Evolutionary conservation across 129 eudicot genomes (phyloP).

Genomic region (Chrysanthemum makinoi): DNA sequence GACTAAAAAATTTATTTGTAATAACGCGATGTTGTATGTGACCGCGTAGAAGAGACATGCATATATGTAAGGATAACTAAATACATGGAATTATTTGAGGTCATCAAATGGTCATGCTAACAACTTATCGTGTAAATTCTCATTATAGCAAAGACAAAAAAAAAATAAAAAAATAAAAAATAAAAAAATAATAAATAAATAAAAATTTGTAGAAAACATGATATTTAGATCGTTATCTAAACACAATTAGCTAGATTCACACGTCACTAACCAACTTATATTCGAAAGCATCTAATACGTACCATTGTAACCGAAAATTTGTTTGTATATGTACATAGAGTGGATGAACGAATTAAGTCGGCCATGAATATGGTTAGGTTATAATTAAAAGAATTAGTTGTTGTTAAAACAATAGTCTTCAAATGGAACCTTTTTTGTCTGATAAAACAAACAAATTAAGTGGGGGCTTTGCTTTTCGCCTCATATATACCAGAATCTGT

Average conservation of each 20-base stretch:
- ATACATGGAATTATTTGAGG: too few species aligned
- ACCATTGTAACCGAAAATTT: constrained; percentile 27
- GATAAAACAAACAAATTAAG: constrained; percentile 9
- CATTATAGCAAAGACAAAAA: neutral
- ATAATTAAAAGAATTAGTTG: neutral
- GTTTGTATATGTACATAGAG: constrained; percentile 19
- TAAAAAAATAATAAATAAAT: neutral
- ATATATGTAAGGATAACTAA: too few species aligned
- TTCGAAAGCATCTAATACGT: constrained; percentile 4
- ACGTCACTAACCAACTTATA: constrained; percentile 1
- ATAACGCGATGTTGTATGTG: too few species aligned
- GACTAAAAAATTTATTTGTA: too few species aligned
- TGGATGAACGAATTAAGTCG: constrained; percentile 14
- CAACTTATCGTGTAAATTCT: neutral
- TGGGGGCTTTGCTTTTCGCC: constrained; percentile 33
- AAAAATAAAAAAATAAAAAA: neutral
- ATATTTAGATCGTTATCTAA: neutral
- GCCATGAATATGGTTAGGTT: neutral
- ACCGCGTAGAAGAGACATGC: too few species aligned
- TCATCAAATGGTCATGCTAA: too few species aligned
- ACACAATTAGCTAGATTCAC: neutral
- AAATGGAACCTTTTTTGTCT: constrained; percentile 16
- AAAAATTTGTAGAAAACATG: neutral
- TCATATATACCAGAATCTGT: constrained; percentile 12
- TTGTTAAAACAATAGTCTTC: neutral